A percentile compares a stretch with the other conserved stretches of the same genome.
Conservation (phyloP, 768 basidiomycete genomes). For the Kwoniella europaea region DNA sequence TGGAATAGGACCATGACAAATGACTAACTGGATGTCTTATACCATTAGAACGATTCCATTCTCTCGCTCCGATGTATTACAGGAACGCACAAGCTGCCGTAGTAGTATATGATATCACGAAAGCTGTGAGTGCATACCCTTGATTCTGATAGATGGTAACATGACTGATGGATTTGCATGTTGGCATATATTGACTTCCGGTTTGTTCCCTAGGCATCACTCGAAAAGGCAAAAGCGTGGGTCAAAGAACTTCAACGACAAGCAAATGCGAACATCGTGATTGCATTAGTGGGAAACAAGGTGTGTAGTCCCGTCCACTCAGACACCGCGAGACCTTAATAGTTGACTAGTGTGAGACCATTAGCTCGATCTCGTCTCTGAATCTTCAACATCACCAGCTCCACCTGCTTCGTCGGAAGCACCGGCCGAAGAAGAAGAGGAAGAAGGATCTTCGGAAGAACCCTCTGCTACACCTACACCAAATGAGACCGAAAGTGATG, state of each 20-base stretch:
- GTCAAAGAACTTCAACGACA: constrained; percentile 98
- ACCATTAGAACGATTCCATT: constrained; percentile 84
- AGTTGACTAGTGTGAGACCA: background rate
- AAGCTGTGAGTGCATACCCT: constrained; percentile 62
- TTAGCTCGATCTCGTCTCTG: constrained; percentile 57
- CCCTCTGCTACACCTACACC: constrained; percentile 13
- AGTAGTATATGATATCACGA: constrained; percentile 97
- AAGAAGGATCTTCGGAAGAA: constrained; percentile 23
- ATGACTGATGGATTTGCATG: background rate
- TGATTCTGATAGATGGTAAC: background rate
- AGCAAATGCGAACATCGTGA: constrained; percentile 98
- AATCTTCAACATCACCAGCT: constrained; percentile 66
- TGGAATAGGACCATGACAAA: background rate
- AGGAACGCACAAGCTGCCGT: constrained; percentile 97
- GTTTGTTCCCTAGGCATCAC: constrained; percentile 63
- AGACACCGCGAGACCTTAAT: too few relatives aligned
- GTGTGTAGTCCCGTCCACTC: constrained; percentile 65
- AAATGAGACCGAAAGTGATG: constrained; percentile 19
- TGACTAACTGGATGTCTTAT: constrained; percentile 16
- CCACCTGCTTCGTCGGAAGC: constrained; percentile 57
- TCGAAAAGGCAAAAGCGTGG: constrained; percentile 99
- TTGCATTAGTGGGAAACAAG: constrained; percentile 97
- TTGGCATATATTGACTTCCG: constrained; percentile 1
- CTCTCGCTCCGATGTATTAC: constrained; percentile 98
- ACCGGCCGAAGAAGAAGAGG: constrained; percentile 62